A percentile compares a stretch with the other conserved stretches of the same genome.
These are phyloP conservation scores for Suillus decipiens DNA, from an alignment of 768 basidiomycete species.

Conservation along the genomic window DNA sequence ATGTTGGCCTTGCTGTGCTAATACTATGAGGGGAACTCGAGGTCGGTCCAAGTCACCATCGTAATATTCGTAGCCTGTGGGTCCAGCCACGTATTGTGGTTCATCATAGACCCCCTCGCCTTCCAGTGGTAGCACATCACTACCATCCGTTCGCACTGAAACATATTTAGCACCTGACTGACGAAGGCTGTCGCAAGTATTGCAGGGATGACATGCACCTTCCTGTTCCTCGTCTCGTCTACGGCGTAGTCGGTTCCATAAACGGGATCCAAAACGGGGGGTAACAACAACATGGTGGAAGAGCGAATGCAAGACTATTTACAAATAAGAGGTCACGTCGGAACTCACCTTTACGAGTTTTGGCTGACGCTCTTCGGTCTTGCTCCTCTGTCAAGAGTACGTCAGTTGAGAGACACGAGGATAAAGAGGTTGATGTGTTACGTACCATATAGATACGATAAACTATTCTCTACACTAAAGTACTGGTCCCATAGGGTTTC, in stretches of 20 bases:
- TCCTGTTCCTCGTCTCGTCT: conserved; percentile 45
- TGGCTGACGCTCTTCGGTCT: conserved; percentile 58
- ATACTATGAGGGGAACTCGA: conserved; percentile 59
- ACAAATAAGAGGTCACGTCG: conserved; percentile 24
- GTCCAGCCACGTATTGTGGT: conserved; percentile 20
- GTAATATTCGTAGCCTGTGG: conserved; percentile 20
- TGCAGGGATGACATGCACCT: conserved; percentile 52
- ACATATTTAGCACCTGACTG: conserved; percentile 22
- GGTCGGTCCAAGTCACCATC: conserved; percentile 40
- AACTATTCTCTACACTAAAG: conserved; percentile 79
- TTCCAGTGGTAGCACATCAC: conserved; percentile 22
- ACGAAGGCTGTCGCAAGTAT: conserved; percentile 31
- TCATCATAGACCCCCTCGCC: conserved; percentile 9
- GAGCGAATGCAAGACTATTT: conserved; percentile 39
- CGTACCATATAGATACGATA: conserved; percentile 76
- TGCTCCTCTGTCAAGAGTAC: conserved; percentile 58
- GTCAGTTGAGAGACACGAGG: conserved; percentile 3
- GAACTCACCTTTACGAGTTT: conserved; percentile 85
- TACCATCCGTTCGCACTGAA: conserved; percentile 21
- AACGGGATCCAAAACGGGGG: conserved; percentile 31
- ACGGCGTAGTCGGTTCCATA: conserved; percentile 38
- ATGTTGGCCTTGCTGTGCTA: conserved; percentile 54
- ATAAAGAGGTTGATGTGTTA: conserved; percentile 12
- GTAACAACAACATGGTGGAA: conserved; percentile 32
- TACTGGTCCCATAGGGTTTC: conserved; percentile 86